Percentiles rank a stretch among this genome's conserved stretches.
These are phyloP conservation scores for Melaleuca quinquenervia DNA, from an alignment of 345 rosid species.

Conservation along the genomic window DNA sequence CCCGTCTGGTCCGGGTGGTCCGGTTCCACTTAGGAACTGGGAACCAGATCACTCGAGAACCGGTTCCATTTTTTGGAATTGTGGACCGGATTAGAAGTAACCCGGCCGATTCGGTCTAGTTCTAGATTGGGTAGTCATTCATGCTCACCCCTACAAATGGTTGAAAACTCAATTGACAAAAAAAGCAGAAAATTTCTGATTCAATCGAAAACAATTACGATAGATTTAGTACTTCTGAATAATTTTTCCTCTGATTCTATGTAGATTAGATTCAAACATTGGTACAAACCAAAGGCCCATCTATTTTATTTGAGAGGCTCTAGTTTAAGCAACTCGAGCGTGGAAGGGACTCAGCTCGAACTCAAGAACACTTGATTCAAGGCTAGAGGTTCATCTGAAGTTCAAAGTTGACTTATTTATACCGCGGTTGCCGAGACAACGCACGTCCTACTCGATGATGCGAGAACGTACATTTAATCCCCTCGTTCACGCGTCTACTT, in stretches of 20 bases:
- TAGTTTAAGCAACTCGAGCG: background rate
- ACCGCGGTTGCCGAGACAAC: background rate
- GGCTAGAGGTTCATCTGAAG: background rate
- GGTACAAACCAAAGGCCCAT: background rate
- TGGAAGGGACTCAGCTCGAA: background rate
- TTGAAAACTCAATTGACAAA: too few species aligned
- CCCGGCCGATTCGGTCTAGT: too few species aligned
- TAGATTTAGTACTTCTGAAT: too few species aligned
- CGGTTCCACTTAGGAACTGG: too few species aligned
- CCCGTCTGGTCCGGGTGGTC: too few species aligned
- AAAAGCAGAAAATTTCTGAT: too few species aligned
- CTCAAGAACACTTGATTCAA: background rate
- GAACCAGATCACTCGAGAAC: too few species aligned
- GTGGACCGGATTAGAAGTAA: too few species aligned
- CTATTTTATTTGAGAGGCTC: background rate
- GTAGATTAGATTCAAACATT: background rate
- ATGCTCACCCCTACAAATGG: too few species aligned
- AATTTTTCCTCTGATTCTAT: background rate
- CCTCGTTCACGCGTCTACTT: background rate
- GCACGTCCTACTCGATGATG: background rate
- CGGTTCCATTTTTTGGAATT: too few species aligned
- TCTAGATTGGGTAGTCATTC: too few species aligned
- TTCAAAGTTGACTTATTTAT: background rate
- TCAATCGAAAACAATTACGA: too few species aligned
- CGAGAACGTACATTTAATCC: background rate